phyloP scores from a whole-genome alignment of 2,329 filamentous ascomycete genomes.

The Fusarium cicatricum region DNA sequence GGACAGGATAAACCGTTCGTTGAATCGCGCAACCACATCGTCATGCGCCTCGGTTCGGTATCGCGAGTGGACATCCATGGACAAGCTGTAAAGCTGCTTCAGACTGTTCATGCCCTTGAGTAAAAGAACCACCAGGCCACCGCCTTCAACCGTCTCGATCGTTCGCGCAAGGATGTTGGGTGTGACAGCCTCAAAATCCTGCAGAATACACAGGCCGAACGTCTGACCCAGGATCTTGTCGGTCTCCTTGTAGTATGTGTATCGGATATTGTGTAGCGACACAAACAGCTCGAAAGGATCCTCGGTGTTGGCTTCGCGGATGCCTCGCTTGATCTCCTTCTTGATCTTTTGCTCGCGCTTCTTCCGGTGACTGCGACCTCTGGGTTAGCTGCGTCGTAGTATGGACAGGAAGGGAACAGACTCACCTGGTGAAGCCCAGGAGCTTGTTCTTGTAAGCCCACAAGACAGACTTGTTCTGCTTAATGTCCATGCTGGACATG shows the following conservation, averaged over 20 bases:
- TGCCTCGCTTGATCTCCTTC: constrained; percentile 95
- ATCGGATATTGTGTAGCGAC: constrained; percentile 94
- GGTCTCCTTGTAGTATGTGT: constrained; percentile 99
- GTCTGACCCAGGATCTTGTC: constrained; percentile 99
- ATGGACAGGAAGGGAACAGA: neutral
- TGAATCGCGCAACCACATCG: constrained; percentile 95
- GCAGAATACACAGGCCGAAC: constrained; percentile 97
- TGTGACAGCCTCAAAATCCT: constrained; percentile 97
- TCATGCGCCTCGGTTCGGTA: constrained; percentile 96
- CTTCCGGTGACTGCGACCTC: constrained; percentile 78
- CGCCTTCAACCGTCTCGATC: constrained; percentile 97
- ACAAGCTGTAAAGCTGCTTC: constrained; percentile 95
- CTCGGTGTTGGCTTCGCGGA: constrained; percentile 88
- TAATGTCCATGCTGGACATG: constrained; percentile 87
- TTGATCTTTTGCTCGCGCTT: constrained; percentile 99
- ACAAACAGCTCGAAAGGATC: constrained; percentile 98
- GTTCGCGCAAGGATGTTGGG: constrained; percentile 96
- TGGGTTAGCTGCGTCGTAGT: constrained; percentile 28
- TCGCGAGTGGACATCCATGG: constrained; percentile 97
- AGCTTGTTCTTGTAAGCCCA: constrained; percentile 99
- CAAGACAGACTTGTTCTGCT: constrained; percentile 88
- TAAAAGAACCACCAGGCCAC: constrained; percentile 87
- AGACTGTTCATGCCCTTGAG: constrained; percentile 96
- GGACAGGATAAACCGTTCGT: constrained; percentile 95
- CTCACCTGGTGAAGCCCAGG: constrained; percentile 82